Evolutionary conservation across 345 rosid species (phyloP).

Genomic region (Eucalyptus sideroxylon): DNA sequence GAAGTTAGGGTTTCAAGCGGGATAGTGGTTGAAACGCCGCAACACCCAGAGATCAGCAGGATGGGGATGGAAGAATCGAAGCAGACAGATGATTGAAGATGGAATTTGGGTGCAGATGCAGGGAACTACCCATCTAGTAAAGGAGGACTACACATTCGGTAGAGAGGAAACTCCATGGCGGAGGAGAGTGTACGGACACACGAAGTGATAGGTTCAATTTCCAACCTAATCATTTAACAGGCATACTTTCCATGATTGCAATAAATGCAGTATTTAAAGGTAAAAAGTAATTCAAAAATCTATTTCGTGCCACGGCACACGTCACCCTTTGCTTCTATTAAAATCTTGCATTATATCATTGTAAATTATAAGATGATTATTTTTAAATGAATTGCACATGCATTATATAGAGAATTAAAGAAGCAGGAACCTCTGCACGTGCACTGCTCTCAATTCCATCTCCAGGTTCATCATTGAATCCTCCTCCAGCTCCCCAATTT

Average conservation of each 20-base stretch:
- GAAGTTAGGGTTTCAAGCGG: too few species aligned
- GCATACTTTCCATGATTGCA: fast-evolving
- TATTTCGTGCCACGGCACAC: not conserved
- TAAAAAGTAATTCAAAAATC: not conserved
- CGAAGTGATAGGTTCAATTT: too few species aligned
- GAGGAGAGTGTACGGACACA: too few species aligned
- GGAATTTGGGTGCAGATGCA: too few species aligned
- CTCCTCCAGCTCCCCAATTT: not conserved
- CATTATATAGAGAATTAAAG: not conserved
- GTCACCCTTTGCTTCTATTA: not conserved
- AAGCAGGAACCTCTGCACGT: not conserved
- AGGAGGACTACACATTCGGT: too few species aligned
- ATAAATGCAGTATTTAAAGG: not conserved
- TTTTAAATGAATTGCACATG: not conserved
- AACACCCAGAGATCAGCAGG: too few species aligned
- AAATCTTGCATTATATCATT: not conserved
- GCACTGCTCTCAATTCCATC: not conserved
- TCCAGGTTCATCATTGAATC: not conserved
- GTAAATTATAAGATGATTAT: not conserved
- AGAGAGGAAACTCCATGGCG: too few species aligned
- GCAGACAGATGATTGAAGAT: too few species aligned
- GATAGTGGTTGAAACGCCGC: too few species aligned
- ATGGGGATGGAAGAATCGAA: too few species aligned
- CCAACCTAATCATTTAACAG: fast-evolving
- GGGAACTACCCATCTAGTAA: too few species aligned